phyloP scores from a whole-genome alignment of 2,329 filamentous ascomycete genomes.

The Ophiognomonia clavigignenti-juglandacearum region DNA sequence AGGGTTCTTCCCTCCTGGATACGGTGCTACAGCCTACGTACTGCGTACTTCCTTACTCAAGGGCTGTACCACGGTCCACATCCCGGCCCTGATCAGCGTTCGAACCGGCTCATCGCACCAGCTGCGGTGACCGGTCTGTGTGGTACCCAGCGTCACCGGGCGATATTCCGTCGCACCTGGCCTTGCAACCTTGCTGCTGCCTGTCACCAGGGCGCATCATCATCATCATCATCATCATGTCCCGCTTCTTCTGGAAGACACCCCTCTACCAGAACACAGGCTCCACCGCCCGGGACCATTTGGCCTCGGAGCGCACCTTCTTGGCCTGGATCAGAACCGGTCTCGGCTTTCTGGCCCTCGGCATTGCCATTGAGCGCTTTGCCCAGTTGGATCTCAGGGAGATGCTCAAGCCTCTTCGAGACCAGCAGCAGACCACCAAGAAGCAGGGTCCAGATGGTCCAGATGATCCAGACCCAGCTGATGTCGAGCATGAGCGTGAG shows the following conservation, averaged over 20 bases:
- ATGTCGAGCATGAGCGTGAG: constrained; percentile 19
- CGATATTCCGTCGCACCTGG: neutral
- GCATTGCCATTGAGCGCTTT: constrained; percentile 43
- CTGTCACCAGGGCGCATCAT: too few species aligned
- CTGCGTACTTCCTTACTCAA: too few species aligned
- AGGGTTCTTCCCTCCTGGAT: neutral
- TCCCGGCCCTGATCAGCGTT: neutral
- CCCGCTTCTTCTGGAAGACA: constrained; percentile 17
- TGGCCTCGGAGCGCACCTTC: constrained; percentile 49
- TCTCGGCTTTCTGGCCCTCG: constrained; percentile 46
- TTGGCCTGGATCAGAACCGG: constrained; percentile 48
- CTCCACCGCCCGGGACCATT: constrained; percentile 45
- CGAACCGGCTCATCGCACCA: neutral
- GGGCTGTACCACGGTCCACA: too few species aligned
- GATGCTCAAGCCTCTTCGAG: constrained; percentile 22
- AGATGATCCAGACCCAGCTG: constrained; percentile 1
- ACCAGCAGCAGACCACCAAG: constrained; percentile 14
- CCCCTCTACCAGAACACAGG: constrained; percentile 38
- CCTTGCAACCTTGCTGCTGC: too few species aligned
- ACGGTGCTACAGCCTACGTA: neutral
- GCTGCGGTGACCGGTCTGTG: neutral
- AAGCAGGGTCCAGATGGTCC: constrained; percentile 10
- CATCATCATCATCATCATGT: constrained; percentile 7
- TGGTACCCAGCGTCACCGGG: neutral
- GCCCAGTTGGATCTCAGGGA: constrained; percentile 36